phyloP scores from a whole-genome alignment of 2,329 filamentous ascomycete genomes.

The Fusarium nematophilum region DNA sequence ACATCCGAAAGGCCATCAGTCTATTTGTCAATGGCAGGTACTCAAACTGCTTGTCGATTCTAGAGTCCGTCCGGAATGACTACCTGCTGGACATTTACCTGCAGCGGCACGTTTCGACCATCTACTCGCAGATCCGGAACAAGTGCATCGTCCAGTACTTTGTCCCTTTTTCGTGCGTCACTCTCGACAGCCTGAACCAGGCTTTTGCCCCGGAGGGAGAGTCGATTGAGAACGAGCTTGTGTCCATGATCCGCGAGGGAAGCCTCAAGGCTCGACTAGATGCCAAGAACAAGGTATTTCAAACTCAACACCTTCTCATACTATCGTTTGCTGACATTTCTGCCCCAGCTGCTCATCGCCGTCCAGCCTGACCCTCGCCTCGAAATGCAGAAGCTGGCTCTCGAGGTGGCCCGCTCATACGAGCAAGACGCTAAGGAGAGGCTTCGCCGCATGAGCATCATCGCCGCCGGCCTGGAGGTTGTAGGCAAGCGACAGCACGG shows the following conservation, averaged over 20 bases:
- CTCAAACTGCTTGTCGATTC: constrained; percentile 81
- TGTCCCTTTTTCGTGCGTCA: constrained; percentile 88
- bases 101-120: constrained; percentile 73
- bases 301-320: not conserved
- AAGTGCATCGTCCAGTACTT: constrained; percentile 97
- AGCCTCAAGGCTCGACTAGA: constrained; percentile 85
- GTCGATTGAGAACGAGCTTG: constrained; percentile 79
- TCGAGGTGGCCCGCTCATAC: constrained; percentile 76
- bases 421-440: constrained; percentile 80
- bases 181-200: constrained; percentile 79
- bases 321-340: constrained; percentile 25
- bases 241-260: constrained; percentile 79
- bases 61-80: constrained; percentile 84
- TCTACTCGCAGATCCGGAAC: constrained; percentile 82
- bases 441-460: constrained; percentile 80
- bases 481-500: constrained; percentile 36
- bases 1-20: constrained; percentile 89
- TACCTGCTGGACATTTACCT: constrained; percentile 93
- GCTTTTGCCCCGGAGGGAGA: constrained; percentile 76
- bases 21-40: constrained; percentile 94
- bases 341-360: constrained; percentile 76
- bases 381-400: constrained; percentile 75
- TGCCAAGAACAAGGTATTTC: constrained; percentile 76
- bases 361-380: constrained; percentile 74
- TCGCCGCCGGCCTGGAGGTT: constrained; percentile 80